These are phyloP conservation scores for Penicillium brevicompactum DNA, from an alignment of 2,329 filamentous ascomycete species.

Conservation along the genomic window DNA sequence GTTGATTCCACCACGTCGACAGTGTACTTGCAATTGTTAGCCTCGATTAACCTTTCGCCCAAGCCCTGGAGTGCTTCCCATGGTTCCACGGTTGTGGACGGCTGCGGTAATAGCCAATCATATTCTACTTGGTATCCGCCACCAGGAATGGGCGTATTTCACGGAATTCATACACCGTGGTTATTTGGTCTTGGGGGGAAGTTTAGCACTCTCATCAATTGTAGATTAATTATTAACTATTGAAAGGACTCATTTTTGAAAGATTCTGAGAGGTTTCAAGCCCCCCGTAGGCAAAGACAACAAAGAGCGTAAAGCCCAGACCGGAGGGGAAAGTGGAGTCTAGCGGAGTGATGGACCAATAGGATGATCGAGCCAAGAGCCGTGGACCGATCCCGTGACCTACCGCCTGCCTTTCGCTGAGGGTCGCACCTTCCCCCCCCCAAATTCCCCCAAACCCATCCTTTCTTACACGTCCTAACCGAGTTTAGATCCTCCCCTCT, in stretches of 20 bases:
- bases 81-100: neutral
- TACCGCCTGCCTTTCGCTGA: neutral
- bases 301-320: constrained; percentile 6
- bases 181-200: neutral
- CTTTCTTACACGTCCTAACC: constrained; percentile 26
- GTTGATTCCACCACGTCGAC: too few species aligned
- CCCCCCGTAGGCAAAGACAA: neutral
- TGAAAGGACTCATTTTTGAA: neutral
- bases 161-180: neutral
- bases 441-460: constrained; percentile 43
- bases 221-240: neutral
- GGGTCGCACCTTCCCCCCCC: constrained; percentile 24
- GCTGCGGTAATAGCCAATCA: neutral
- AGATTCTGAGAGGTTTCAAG: neutral
- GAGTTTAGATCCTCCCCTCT: constrained; percentile 43
- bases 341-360: neutral
- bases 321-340: constrained; percentile 7
- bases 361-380: neutral
- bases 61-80: neutral
- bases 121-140: neutral
- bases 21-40: neutral
- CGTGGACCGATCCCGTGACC: neutral
- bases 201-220: neutral
- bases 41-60: neutral
- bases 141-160: neutral